Percentiles rank a stretch among this genome's conserved stretches.
Conservation (phyloP, 2,329 filamentous ascomycete species). For the Trichophyton verrucosum region DNA sequence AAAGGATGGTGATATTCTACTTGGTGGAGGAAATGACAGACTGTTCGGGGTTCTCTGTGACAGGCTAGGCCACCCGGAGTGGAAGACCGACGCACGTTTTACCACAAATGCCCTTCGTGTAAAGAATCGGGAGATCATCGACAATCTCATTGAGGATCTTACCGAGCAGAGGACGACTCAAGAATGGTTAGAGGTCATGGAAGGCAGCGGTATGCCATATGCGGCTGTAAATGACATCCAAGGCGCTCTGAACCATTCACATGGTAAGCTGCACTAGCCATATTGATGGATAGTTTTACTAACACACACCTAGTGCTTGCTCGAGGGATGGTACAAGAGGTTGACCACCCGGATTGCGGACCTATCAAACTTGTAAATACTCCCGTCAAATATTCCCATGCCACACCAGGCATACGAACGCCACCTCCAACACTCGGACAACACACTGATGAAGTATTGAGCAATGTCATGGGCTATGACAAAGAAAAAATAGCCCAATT, state of each 20-base stretch:
- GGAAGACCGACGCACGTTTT: conserved; percentile 45
- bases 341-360: conserved; percentile 73
- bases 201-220: conserved; percentile 89
- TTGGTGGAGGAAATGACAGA: conserved; percentile 53
- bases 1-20: conserved; percentile 48
- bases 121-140: conserved; percentile 60
- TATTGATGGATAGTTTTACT: neutral
- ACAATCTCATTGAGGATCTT: conserved; percentile 62
- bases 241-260: conserved; percentile 67
- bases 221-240: conserved; percentile 91
- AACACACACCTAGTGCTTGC: conserved; percentile 43
- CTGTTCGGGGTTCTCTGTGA: conserved; percentile 50
- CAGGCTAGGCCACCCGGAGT: conserved; percentile 45
- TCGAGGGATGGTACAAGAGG: conserved; percentile 76
- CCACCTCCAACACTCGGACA: conserved; percentile 77
- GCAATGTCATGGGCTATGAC: conserved; percentile 49
- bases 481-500: conserved; percentile 49
- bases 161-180: conserved; percentile 67
- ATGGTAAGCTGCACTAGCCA: conserved; percentile 44
- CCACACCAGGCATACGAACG: conserved; percentile 59
- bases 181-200: conserved; percentile 76
- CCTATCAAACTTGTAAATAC: conserved; percentile 84
- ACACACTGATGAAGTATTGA: conserved; percentile 69
- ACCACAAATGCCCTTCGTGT: conserved; percentile 49
- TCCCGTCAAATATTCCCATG: conserved; percentile 85